A percentile compares a stretch with the other conserved stretches of the same genome.
Evolutionary conservation across 2,329 filamentous ascomycete genomes (phyloP).

Genomic region (Stagonosporopsis rhizophila): DNA sequence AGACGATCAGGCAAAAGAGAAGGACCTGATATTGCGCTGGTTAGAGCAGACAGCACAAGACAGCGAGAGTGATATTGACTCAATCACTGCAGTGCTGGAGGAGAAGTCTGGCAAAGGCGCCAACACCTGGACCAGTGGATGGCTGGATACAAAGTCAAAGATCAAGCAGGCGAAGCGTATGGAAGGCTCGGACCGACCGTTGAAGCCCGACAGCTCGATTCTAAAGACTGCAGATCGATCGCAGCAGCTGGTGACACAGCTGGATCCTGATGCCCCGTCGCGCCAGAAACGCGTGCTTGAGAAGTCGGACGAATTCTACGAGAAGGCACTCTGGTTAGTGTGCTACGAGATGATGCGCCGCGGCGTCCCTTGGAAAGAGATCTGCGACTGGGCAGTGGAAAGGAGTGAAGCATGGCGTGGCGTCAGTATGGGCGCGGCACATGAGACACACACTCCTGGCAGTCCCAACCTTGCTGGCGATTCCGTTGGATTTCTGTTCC

Average conservation of each 20-base stretch:
- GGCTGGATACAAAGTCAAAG: conserved; percentile 87
- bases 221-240: conserved; percentile 53
- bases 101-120: conserved; percentile 70
- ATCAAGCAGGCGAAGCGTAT: conserved; percentile 91
- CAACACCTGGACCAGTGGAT: conserved; percentile 81
- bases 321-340: conserved; percentile 90
- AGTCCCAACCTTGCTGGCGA: conserved; percentile 48
- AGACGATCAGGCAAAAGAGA: conserved; percentile 77
- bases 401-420: conserved; percentile 90
- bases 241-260: conserved; percentile 77
- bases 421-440: conserved; percentile 77
- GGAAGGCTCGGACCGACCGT: conserved; percentile 52
- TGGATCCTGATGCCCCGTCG: conserved; percentile 89
- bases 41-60: conserved; percentile 77
- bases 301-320: conserved; percentile 84
- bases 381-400: conserved; percentile 85
- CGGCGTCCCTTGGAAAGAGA: conserved; percentile 75
- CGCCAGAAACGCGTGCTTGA: conserved; percentile 80
- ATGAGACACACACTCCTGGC: conserved; percentile 55
- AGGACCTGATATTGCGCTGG: conserved; percentile 83
- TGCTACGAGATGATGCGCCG: conserved; percentile 91
- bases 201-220: conserved; percentile 55
- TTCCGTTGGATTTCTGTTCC: conserved; percentile 66
- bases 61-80: conserved; percentile 73
- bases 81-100: conserved; percentile 74